Percentiles rank a stretch among this genome's conserved stretches.
These are phyloP conservation scores for Leptographium galeiforme DNA, from an alignment of 2,329 filamentous ascomycete species.

Conservation along the genomic window DNA sequence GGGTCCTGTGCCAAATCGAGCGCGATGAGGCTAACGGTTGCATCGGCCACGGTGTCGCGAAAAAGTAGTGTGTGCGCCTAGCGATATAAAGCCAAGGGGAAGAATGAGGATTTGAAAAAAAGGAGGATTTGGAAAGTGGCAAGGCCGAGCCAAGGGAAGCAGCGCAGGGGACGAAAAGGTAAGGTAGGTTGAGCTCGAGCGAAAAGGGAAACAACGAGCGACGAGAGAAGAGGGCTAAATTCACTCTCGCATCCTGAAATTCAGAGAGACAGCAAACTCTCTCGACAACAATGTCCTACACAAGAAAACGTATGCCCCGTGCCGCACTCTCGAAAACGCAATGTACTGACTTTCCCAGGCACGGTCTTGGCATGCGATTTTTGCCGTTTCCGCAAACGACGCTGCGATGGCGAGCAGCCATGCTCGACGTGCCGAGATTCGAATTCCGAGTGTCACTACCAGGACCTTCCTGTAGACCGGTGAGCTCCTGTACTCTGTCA, in stretches of 20 bases:
- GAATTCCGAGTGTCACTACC: slow-evolving; percentile 25
- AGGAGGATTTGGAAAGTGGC: background rate
- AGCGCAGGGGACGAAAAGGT: background rate
- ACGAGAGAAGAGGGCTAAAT: too few species aligned
- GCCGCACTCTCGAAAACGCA: background rate
- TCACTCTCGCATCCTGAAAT: too few species aligned
- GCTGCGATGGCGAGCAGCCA: slow-evolving; percentile 24
- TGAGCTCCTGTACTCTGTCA: slow-evolving; percentile 2
- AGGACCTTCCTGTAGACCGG: slow-evolving; percentile 20
- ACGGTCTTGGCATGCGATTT: slow-evolving; percentile 27
- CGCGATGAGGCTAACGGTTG: too few species aligned
- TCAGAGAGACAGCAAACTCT: background rate
- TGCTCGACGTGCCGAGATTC: slow-evolving; percentile 25
- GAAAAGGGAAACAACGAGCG: background rate
- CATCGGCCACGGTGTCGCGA: too few species aligned
- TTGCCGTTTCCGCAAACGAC: slow-evolving; percentile 24
- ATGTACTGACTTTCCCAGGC: slow-evolving; percentile 13
- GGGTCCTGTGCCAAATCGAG: too few species aligned
- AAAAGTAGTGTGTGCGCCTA: too few species aligned
- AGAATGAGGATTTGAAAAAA: too few species aligned
- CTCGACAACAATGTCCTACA: background rate
- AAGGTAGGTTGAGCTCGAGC: too few species aligned
- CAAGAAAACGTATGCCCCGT: slow-evolving; percentile 1
- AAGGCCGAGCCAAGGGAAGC: background rate
- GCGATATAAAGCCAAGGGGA: background rate